Evolutionary conservation across 306 rosid genomes (phyloP).

Genomic region (Vachellia pachyceras): DNA sequence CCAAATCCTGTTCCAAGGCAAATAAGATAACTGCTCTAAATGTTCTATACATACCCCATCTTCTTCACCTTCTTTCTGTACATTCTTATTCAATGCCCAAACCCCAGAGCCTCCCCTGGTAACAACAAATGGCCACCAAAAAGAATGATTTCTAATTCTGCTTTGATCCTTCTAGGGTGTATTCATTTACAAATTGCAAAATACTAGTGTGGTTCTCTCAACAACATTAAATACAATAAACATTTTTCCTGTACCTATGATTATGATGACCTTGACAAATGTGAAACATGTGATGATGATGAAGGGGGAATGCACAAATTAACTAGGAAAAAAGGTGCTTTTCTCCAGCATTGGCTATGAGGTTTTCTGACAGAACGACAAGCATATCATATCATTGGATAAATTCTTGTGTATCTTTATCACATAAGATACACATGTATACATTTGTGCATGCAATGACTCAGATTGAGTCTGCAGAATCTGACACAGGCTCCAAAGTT

Average conservation of each 20-base stretch:
- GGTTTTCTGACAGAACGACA: background rate
- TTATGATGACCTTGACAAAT: background rate
- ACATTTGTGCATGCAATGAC: background rate
- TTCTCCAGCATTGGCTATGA: background rate
- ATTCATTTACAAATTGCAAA: constrained; percentile 23
- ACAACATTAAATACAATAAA: constrained; percentile 1
- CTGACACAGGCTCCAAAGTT: background rate
- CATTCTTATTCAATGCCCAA: background rate
- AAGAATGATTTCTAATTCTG: constrained; percentile 15
- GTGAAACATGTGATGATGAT: background rate
- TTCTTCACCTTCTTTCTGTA: background rate
- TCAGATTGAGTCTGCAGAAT: background rate
- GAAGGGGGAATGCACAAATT: background rate
- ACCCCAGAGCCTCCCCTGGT: constrained; percentile 10
- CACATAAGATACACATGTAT: no score
- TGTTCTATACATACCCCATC: background rate
- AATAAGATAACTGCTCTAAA: background rate
- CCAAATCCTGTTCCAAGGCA: constrained; percentile 1
- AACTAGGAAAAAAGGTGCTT: no score
- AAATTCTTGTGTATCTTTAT: background rate
- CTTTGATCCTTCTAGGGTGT: constrained; percentile 11
- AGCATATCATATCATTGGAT: background rate
- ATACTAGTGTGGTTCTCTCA: background rate
- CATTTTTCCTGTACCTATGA: constrained; percentile 11
- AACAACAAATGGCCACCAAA: background rate